These are phyloP conservation scores for Xylaria sp. DNA, from an alignment of 2,329 filamentous ascomycete species.

Conservation along the genomic window DNA sequence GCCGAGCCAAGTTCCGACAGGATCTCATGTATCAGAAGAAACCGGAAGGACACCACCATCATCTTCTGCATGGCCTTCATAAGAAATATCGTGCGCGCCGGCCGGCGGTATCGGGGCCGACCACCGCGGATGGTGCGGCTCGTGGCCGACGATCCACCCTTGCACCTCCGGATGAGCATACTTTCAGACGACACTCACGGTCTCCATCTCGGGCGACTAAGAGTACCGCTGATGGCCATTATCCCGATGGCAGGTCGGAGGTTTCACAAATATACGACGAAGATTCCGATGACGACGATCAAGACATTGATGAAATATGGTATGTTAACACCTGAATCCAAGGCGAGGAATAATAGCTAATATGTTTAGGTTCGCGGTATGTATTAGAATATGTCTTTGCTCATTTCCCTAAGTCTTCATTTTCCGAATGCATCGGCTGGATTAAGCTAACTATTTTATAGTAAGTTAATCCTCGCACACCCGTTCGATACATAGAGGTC, in stretches of 20 bases:
- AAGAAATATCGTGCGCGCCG: slow-evolving; percentile 52
- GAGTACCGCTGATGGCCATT: slow-evolving; percentile 34
- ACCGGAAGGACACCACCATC: slow-evolving; percentile 37
- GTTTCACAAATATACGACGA: slow-evolving; percentile 51
- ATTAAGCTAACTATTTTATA: slow-evolving; percentile 26
- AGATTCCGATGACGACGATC: slow-evolving; percentile 61
- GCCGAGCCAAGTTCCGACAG: slow-evolving; percentile 76
- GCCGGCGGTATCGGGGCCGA: slow-evolving; percentile 21
- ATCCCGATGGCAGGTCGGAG: slow-evolving; percentile 46
- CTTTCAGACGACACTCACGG: slow-evolving; percentile 49
- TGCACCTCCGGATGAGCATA: slow-evolving; percentile 42
- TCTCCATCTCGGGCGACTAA: slow-evolving; percentile 46
- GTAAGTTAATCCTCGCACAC: slow-evolving; percentile 24
- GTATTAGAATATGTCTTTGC: slow-evolving; percentile 1
- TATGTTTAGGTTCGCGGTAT: slow-evolving; percentile 62
- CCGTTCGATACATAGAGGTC: not conserved
- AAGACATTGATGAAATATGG: slow-evolving; percentile 84
- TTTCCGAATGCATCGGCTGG: too few species aligned
- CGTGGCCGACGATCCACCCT: slow-evolving; percentile 38
- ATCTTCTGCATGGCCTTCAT: slow-evolving; percentile 40
- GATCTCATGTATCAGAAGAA: slow-evolving; percentile 69
- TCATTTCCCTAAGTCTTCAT: not conserved
- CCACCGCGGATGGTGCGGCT: slow-evolving; percentile 7
- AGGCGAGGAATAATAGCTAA: slow-evolving; percentile 18
- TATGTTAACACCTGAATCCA: slow-evolving; percentile 25